These are phyloP conservation scores for Begonia peltatifolia DNA, from an alignment of 306 rosid genomes.

Conservation along the genomic window DNA sequence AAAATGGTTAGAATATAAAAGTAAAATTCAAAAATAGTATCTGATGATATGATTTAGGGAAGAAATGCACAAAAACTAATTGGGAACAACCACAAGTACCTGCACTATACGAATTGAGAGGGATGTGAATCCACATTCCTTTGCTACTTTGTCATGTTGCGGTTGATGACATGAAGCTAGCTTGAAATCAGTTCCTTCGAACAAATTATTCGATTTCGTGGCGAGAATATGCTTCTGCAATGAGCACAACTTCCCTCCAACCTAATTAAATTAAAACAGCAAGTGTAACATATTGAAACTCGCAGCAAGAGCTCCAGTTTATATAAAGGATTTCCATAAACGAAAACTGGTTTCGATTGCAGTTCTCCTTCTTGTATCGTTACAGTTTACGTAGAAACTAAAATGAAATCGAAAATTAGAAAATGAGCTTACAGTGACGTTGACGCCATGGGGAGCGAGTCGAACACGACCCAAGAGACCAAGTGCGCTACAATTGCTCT, in stretches of 20 bases:
- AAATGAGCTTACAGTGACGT: slow-evolving; percentile 46
- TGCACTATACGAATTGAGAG: slow-evolving; percentile 69
- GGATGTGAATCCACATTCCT: slow-evolving; percentile 82
- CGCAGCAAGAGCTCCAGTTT: neutral
- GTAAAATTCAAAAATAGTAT: too few species aligned
- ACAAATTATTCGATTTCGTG: slow-evolving; percentile 30
- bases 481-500: slow-evolving; percentile 62
- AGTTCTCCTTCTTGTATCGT: too few species aligned
- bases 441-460: slow-evolving; percentile 71
- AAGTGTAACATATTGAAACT: neutral
- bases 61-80: too few species aligned
- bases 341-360: too few species aligned
- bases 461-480: slow-evolving; percentile 80
- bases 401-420: neutral
- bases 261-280: slow-evolving; percentile 20
- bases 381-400: neutral
- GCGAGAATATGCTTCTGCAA: slow-evolving; percentile 49
- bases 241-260: slow-evolving; percentile 56
- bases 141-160: slow-evolving; percentile 30
- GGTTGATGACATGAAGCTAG: slow-evolving; percentile 65
- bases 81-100: slow-evolving; percentile 15
- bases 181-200: slow-evolving; percentile 78
- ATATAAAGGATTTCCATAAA: neutral
- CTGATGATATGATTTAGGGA: too few species aligned
- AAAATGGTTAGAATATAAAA: neutral